Percentiles rank a stretch among this genome's conserved stretches.
phyloP scores from a whole-genome alignment of 108 stramenopile genomes.

The Cyclotella atomus region DNA sequence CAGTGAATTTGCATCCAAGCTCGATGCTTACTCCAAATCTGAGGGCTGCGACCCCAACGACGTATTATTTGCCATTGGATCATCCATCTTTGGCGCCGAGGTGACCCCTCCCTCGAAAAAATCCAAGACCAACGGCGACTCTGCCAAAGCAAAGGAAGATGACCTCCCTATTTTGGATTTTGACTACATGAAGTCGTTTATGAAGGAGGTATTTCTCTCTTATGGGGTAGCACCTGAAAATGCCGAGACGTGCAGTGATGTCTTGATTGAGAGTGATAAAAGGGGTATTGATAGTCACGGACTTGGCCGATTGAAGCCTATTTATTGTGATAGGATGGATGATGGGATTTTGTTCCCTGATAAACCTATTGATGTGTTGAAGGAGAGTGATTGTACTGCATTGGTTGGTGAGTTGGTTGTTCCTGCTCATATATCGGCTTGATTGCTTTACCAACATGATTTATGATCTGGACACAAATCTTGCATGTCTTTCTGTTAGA shows the following conservation, averaged over 20 bases:
- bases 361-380: conserved; percentile 55
- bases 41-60: conserved; percentile 41
- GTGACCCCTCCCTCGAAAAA: conserved; percentile 44
- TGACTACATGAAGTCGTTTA: conserved; percentile 68
- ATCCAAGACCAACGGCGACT: conserved; percentile 27
- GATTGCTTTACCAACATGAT: background rate
- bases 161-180: conserved; percentile 56
- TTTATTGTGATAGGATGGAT: conserved; percentile 77
- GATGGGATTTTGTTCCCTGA: conserved; percentile 59
- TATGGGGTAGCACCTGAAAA: conserved; percentile 55
- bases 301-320: conserved; percentile 65
- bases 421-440: background rate
- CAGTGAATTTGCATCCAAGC: too few relatives aligned
- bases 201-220: conserved; percentile 61
- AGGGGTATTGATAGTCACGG: conserved; percentile 77
- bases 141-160: conserved; percentile 26
- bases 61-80: conserved; percentile 53
- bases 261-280: conserved; percentile 70
- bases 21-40: conserved; percentile 38
- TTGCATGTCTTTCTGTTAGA: conserved; percentile 17
- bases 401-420: conserved; percentile 13
- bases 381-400: conserved; percentile 53
- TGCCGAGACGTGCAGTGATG: conserved; percentile 63
- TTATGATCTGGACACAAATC: background rate
- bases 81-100: conserved; percentile 38